Percentiles rank a stretch among this genome's conserved stretches.
Evolutionary conservation across 2,329 filamentous ascomycete genomes (phyloP).

Genomic region (Diaporthe australafricana): DNA sequence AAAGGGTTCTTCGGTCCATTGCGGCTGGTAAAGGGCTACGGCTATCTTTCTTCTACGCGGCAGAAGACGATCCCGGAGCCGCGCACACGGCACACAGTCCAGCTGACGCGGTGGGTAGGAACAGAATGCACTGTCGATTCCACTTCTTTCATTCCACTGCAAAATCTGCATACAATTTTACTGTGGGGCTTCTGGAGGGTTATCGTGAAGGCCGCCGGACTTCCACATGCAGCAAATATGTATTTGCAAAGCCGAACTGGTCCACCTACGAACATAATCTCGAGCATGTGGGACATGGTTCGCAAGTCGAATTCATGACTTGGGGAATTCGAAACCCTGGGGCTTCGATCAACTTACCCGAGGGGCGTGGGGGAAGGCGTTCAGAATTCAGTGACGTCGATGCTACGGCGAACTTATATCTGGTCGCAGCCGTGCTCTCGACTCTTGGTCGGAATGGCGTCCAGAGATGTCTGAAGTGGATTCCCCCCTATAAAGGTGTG

Average conservation of each 20-base stretch:
- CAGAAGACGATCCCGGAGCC: background rate
- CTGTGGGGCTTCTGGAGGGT: background rate
- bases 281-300: background rate
- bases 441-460: background rate
- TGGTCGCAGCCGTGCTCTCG: background rate
- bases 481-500: background rate
- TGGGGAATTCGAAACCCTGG: background rate
- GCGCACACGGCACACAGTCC: background rate
- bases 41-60: background rate
- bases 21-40: background rate
- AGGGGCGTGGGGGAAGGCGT: background rate
- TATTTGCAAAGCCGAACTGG: background rate
- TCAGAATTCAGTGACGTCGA: background rate
- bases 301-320: background rate
- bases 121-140: background rate
- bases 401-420: constrained; percentile 2
- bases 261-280: background rate
- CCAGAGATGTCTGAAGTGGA: background rate
- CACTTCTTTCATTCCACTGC: background rate
- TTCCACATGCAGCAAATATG: background rate
- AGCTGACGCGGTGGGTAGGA: background rate
- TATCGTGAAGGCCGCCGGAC: background rate
- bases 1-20: background rate
- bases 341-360: background rate
- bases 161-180: background rate